A percentile compares a stretch with the other conserved stretches of the same genome.
phyloP scores from a whole-genome alignment of 768 basidiomycete genomes.

The Cytidiella melzeri region DNA sequence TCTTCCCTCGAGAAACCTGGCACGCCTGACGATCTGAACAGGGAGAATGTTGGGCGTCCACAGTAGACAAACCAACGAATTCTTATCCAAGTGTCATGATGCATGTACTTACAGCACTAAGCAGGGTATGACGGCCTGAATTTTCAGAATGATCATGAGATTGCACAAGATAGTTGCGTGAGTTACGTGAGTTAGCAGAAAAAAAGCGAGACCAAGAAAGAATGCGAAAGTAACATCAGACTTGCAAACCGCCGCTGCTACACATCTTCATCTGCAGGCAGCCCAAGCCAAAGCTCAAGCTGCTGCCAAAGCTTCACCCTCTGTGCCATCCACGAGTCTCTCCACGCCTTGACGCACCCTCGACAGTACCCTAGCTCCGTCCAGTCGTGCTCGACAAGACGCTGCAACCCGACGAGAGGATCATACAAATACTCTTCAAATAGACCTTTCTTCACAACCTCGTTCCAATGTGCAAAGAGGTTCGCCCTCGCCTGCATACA shows the following conservation, averaged over 20 bases:
- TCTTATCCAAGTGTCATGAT: too few relatives aligned
- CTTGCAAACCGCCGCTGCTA: too few relatives aligned
- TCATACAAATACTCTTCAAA: constrained; percentile 28
- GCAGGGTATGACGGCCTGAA: too few relatives aligned
- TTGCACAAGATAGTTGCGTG: too few relatives aligned
- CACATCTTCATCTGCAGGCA: constrained; percentile 7
- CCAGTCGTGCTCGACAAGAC: constrained; percentile 26
- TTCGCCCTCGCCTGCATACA: constrained; percentile 11
- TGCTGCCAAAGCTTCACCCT: constrained; percentile 28
- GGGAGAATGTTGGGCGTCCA: neutral
- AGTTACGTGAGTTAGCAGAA: too few relatives aligned
- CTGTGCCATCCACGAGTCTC: constrained; percentile 23
- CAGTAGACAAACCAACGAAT: too few relatives aligned
- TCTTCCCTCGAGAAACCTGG: neutral
- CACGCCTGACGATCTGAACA: neutral
- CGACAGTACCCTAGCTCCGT: constrained; percentile 29
- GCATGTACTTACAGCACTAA: too few relatives aligned
- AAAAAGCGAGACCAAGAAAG: too few relatives aligned
- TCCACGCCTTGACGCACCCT: constrained; percentile 25
- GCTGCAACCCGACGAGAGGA: constrained; percentile 30
- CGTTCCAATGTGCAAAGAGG: constrained; percentile 9
- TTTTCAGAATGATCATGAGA: too few relatives aligned
- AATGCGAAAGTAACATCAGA: too few relatives aligned
- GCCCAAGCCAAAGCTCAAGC: constrained; percentile 24
- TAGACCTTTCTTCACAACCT: constrained; percentile 17